These are phyloP conservation scores for Tulasnella sp. DNA, from an alignment of 768 basidiomycete species.

Conservation along the genomic window DNA sequence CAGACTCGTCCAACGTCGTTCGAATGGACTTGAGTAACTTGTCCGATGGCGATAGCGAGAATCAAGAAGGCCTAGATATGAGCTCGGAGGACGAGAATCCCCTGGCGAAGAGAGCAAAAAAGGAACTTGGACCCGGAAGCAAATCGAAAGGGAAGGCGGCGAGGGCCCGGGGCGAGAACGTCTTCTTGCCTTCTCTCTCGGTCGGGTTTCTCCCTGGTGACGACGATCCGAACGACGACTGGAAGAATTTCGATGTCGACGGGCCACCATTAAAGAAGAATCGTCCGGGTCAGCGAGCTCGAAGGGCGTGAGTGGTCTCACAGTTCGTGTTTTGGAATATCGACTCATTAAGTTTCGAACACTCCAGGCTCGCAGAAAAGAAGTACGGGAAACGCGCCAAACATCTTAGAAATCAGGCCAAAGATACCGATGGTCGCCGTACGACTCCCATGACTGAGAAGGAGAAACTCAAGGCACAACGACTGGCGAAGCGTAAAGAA, in stretches of 20 bases:
- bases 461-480: not conserved
- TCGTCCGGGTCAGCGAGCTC: slow-evolving; percentile 85
- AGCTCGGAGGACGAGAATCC: not conserved
- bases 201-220: slow-evolving; percentile 78
- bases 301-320: slow-evolving; percentile 67
- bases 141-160: slow-evolving; percentile 25
- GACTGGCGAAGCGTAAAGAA: slow-evolving; percentile 82
- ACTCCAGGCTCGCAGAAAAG: not conserved
- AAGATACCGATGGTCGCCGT: not conserved
- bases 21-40: not conserved
- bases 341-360: not conserved
- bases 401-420: not conserved
- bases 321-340: not conserved
- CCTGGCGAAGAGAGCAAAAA: not conserved
- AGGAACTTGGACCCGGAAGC: not conserved
- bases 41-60: slow-evolving; percentile 21
- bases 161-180: slow-evolving; percentile 41
- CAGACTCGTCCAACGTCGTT: not conserved
- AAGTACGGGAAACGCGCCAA: not conserved
- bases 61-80: slow-evolving; percentile 5
- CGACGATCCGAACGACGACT: slow-evolving; percentile 47
- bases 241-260: slow-evolving; percentile 66
- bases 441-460: not conserved
- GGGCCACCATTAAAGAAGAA: slow-evolving; percentile 65
- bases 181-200: slow-evolving; percentile 83